A percentile compares a stretch with the other conserved stretches of the same genome.
Evolutionary conservation across 1,284 basidiomycete genomes (phyloP).

Genomic region (Mycosarcoma mackinlayi): DNA sequence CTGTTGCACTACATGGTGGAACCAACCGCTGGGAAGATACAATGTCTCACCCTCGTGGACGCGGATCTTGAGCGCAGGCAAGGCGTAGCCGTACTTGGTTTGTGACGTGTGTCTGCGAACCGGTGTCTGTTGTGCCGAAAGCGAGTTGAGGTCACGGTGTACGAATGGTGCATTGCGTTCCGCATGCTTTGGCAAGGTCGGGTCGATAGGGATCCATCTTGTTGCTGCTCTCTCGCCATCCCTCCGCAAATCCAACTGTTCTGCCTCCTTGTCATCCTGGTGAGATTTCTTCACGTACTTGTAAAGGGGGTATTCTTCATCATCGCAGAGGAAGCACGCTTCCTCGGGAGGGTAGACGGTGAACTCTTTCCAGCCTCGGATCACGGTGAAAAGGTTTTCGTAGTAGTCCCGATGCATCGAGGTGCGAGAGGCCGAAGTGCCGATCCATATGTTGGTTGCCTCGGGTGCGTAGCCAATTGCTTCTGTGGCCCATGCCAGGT

Average conservation of each 20-base stretch:
- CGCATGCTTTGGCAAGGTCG: slow-evolving; percentile 33
- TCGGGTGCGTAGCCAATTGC: slow-evolving; percentile 54
- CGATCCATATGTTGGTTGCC: slow-evolving; percentile 64
- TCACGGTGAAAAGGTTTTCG: slow-evolving; percentile 62
- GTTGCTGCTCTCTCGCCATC: slow-evolving; percentile 30
- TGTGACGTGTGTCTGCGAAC: slow-evolving; percentile 9
- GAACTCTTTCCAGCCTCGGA: slow-evolving; percentile 59
- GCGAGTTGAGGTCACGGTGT: slow-evolving; percentile 32
- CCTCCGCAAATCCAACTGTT: slow-evolving; percentile 14
- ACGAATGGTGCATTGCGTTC: slow-evolving; percentile 41
- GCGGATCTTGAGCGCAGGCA: slow-evolving; percentile 53
- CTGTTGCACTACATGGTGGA: slow-evolving; percentile 59
- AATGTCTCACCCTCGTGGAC: slow-evolving; percentile 58
- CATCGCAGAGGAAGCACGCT: slow-evolving; percentile 54
- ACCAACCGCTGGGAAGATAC: slow-evolving; percentile 63
- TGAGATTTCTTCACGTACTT: slow-evolving; percentile 5
- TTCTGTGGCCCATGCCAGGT: slow-evolving; percentile 53
- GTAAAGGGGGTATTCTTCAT: slow-evolving; percentile 30
- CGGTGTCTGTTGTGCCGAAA: neutral
- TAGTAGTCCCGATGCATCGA: slow-evolving; percentile 59
- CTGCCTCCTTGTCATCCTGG: neutral
- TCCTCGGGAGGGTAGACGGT: slow-evolving; percentile 58
- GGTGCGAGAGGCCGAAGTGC: slow-evolving; percentile 43
- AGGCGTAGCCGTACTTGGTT: slow-evolving; percentile 46
- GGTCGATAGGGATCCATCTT: slow-evolving; percentile 63